Base-by-base conservation (phyloP, 768 basidiomycete species). In the Trichaptum fuscoviolaceum region DNA sequence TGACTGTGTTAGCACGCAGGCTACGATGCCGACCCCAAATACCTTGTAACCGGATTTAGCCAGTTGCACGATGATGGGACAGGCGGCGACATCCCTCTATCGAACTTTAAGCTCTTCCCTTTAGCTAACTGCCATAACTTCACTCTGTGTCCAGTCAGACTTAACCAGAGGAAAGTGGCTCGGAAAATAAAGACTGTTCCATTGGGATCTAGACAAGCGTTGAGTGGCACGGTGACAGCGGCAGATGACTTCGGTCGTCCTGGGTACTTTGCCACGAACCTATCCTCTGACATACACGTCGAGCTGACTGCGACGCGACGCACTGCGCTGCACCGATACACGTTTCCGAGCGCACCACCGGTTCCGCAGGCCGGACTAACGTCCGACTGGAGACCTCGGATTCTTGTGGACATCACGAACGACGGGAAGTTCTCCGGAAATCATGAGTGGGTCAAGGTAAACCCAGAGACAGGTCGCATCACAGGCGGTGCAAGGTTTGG, bases 371-470 rank as follows among this genome's bases (percentile, higher is more conserved):
- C 58, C 24, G 42, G 42, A 2, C 42, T 52, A 2, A 52, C 42
- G 42, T 26, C n/a, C n/a, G 42, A 24, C 30, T 25, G 25, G 24
- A 12, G 59, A 17, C 52, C 67, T 20, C 35, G 36, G 8, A 57
- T 67, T 35, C 57, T 67, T 26, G 23, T 67, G 18, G 67, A 67
- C 60, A 36, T 67, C 26, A 67, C 66, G 20, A 67, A 67, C 35
- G 67, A 67, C 60, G 63, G 63, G n/a, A 64, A 60, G 23, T 42
- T 57, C n/a, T 58, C 34, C 25, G 26, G 25, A n/a, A 58, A 36
- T 18, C 35, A 27, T 7, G 35, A 27, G 9, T 52, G 42, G 42
- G 26, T 67, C 26, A 59, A 57, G 25, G 60, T 59, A 9, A 30
- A 25, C 30, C 67, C 67, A 15, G 52, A 27, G n/a, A 23, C 66